Base-by-base conservation (phyloP, 495 filamentous ascomycete genomes). In the Hypoxylon trugodes region DNA sequence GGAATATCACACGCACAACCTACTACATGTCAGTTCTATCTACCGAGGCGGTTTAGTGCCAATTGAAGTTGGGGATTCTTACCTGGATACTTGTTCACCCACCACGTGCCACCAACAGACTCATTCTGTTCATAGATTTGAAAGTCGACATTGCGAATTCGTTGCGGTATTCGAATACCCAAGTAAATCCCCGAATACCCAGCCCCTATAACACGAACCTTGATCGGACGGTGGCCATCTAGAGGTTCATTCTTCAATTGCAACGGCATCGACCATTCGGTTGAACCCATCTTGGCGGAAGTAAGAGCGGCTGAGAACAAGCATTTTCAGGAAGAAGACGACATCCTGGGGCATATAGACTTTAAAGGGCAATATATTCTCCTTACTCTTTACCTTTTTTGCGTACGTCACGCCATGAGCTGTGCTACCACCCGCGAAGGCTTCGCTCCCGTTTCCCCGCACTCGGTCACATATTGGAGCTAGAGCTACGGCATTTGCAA, bases 101-200 rank as follows among this genome's bases (percentile, higher is more conserved):
- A 79, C 78, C 78, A 81, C 3, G 77, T 76, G 0, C 78, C 78
- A 4, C 78, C 78, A 1, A 78, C 65, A 1, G 63, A 72, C 1
- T 74, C 76, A 12, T 76, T 73, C 58, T 76, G 78, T 53, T 81
- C 78, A 51, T 81, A 81, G 15, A 79, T 77, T 3, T 60, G 61
- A 18, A 81, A 43, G 22, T 79, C 76, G 9, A 79, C 49, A 42
- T 79, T 79, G 30, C 76, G 66, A 19, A 81, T 51, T 45, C 69
- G 69, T 47, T 81, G 75, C 5, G 78, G 74, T 53, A 81, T 78
- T 26, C 77, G 74, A 36, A 66, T 59, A 24, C 58, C 59, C 9
- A 73, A 41, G 57, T 74, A 73, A 19, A 84, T 83, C 1, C 81
- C 81, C 1, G 78, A 81, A 49, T 74, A 81, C 6, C 81, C 81